Conservation (phyloP, 495 filamentous ascomycete genomes). For the Terfezia boudieri region DNA sequence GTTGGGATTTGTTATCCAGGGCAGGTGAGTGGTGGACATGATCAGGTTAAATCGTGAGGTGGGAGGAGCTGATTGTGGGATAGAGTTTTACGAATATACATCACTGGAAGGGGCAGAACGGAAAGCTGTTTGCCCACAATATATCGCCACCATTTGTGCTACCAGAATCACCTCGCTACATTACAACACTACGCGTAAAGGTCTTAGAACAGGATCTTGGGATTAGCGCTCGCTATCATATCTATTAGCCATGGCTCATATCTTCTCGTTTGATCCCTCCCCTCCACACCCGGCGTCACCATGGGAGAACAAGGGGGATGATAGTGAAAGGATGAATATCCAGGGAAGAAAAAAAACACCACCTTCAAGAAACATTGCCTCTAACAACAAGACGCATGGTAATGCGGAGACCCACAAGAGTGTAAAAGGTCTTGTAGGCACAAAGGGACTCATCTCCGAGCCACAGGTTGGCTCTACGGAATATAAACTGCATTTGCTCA, state of each 20-base stretch:
- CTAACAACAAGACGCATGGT: conserved; percentile 21
- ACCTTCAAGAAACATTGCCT: not conserved
- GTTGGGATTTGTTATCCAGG: no score
- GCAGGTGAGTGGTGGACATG: no score
- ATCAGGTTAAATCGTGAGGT: no score
- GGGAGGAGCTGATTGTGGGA: no score
- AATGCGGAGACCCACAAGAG: conserved; percentile 48
- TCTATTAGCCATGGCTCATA: conserved; percentile 49
- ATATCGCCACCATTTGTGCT: no score
- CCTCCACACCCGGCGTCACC: conserved; percentile 74
- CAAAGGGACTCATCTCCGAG: conserved; percentile 45
- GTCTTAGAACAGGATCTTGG: no score
- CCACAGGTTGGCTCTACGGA: conserved; percentile 87
- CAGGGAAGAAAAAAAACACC: conserved; percentile 5
- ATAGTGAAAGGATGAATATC: conserved; percentile 4
- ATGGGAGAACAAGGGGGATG: conserved; percentile 28
- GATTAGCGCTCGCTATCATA: no score
- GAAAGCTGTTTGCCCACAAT: no score
- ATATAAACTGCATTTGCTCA: conserved; percentile 92
- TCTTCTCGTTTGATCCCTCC: conserved; percentile 85
- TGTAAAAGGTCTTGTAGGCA: conserved; percentile 12
- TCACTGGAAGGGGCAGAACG: no score
- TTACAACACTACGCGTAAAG: no score
- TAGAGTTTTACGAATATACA: no score
- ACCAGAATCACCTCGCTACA: no score